Base-by-base conservation (phyloP, 257 asterid genomes). In the Penstemon barbatus region DNA sequence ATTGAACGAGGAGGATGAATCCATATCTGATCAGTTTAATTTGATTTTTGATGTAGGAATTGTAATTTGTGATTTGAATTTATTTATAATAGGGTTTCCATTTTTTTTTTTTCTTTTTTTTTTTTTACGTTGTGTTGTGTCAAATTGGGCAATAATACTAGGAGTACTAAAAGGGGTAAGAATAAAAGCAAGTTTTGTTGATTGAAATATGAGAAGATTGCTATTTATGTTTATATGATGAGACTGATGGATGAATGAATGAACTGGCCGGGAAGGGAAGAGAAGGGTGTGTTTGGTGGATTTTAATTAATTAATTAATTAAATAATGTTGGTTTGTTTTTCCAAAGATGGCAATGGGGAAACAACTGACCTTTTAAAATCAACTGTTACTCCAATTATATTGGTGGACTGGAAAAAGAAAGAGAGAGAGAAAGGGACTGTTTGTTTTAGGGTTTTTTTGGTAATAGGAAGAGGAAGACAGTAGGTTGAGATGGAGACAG, bases 401-500 rank as follows among this genome's bases (percentile, higher is more conserved):
- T 15, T 63, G 63, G 55, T 9, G 39, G 36, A 15, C 18, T 15
- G 18, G 18, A 15, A 15, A 15, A 15, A 15, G 18, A 65, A 36
- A 48, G 79, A 25, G 78, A 53, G 82, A 67, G 78, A 74, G 72
- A 59, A 75, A 39, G 72, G 68, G 66, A 52, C 75, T 37, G 46
- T n/a, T 11, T 18, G 39, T 54, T 25, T 42, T 84, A 83, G 88
- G 93, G 89, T 70, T 81, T 74, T 61, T 72, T 39, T 77, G 77
- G 81, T 78, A 75, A 72, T 75, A 65, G 77, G 73, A 81, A 84
- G 75, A 77, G 74, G 76, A 77, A 71, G 80, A 71, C 80, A 77
- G 83, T 68, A 58, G 80, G 79, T 73, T 74, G 80, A 72, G 89
- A 86, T 76, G 81, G 82, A 78, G 91, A 81, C 91, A 80, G 74